phyloP scores from a whole-genome alignment of 2,329 filamentous ascomycete genomes.

The Penicillium expansum region DNA sequence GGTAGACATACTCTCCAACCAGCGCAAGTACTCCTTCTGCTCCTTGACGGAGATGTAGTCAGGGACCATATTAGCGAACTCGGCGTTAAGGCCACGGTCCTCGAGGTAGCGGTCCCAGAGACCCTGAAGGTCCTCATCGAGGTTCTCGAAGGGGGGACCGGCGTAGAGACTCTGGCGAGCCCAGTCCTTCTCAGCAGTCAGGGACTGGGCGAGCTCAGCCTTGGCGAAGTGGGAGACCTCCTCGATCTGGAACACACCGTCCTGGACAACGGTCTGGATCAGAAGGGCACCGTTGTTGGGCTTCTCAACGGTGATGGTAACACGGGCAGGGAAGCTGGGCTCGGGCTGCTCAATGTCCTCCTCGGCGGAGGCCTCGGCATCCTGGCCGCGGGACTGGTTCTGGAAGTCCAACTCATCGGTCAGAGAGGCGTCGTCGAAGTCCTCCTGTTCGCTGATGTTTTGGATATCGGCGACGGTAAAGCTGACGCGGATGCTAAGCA shows the following conservation, averaged over 20 bases:
- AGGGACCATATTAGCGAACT: conserved; percentile 83
- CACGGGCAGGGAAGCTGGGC: conserved; percentile 70
- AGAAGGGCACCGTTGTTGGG: conserved; percentile 77
- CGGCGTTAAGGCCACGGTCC: conserved; percentile 85
- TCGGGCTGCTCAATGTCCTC: conserved; percentile 51
- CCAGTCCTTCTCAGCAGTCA: conserved; percentile 74
- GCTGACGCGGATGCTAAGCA: conserved; percentile 66
- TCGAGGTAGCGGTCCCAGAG: conserved; percentile 91
- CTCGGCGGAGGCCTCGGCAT: conserved; percentile 37
- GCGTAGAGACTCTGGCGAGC: conserved; percentile 76
- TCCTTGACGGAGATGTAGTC: conserved; percentile 99
- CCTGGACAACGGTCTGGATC: conserved; percentile 81
- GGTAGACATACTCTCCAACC: conserved; percentile 66
- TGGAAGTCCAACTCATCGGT: conserved; percentile 59
- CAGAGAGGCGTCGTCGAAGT: conserved; percentile 56
- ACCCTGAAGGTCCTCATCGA: conserved; percentile 93
- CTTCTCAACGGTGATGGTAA: conserved; percentile 89
- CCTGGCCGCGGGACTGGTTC: conserved; percentile 46
- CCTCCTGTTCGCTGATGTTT: conserved; percentile 59
- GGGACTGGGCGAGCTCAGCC: conserved; percentile 70
- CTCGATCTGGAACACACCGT: conserved; percentile 82
- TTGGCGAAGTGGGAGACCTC: conserved; percentile 86
- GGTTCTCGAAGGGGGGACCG: conserved; percentile 86
- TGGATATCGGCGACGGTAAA: conserved; percentile 84
- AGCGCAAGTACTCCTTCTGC: conserved; percentile 91